Conservation (phyloP, 2,329 filamentous ascomycete genomes). For the Parafenestella ontariensis region DNA sequence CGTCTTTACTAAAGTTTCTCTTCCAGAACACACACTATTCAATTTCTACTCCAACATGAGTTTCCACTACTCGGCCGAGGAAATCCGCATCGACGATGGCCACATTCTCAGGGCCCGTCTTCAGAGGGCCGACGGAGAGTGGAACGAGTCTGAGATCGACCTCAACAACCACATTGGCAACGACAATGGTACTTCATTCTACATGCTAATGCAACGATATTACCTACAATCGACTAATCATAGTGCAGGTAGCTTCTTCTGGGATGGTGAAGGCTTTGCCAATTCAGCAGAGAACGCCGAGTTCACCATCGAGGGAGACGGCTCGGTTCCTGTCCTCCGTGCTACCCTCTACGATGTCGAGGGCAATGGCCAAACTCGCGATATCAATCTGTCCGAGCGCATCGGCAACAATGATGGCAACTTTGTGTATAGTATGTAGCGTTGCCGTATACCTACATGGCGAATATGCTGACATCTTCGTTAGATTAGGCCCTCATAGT, state of each 20-base stretch:
- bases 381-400: constrained; percentile 65
- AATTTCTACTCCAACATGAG: constrained; percentile 23
- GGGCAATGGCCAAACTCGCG: constrained; percentile 51
- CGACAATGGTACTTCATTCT: constrained; percentile 51
- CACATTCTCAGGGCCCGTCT: constrained; percentile 58
- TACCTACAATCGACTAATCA: no score
- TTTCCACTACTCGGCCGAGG: constrained; percentile 59
- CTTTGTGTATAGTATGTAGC: constrained; percentile 25
- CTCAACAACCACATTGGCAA: constrained; percentile 62
- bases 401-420: constrained; percentile 61
- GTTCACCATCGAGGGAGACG: constrained; percentile 61
- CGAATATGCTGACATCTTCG: neutral
- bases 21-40: neutral
- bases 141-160: constrained; percentile 55
- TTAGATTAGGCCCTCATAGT: neutral
- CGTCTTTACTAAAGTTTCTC: neutral
- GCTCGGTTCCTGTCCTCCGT: constrained; percentile 60
- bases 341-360: constrained; percentile 55
- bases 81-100: constrained; percentile 59
- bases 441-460: neutral
- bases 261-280: constrained; percentile 58
- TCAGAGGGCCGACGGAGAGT: constrained; percentile 52
- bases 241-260: constrained; percentile 53
- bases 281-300: constrained; percentile 56
- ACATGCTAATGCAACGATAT: no score